These are phyloP conservation scores for Phialophora macrospora DNA, from an alignment of 2,329 filamentous ascomycete genomes.

Conservation along the genomic window DNA sequence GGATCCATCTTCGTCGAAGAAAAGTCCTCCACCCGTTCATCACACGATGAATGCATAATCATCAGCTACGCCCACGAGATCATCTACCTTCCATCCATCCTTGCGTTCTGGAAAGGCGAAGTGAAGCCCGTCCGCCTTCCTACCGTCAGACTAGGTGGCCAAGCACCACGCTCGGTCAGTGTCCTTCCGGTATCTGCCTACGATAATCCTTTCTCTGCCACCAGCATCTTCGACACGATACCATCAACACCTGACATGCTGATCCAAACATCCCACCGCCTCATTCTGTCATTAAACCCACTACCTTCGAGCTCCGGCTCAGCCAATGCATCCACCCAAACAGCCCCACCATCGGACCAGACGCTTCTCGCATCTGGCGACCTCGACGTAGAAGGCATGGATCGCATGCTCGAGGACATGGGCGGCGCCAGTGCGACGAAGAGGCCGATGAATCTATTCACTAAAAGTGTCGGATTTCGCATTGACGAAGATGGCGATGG, in stretches of 20 bases:
- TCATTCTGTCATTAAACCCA: slow-evolving; percentile 32
- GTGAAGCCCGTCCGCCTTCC: slow-evolving; percentile 28
- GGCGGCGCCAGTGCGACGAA: slow-evolving; percentile 13
- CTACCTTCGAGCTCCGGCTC: slow-evolving; percentile 15
- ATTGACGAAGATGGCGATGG: slow-evolving; percentile 24
- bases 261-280: slow-evolving; percentile 30
- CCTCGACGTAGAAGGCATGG: slow-evolving; percentile 55
- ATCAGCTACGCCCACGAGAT: slow-evolving; percentile 51
- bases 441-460: slow-evolving; percentile 29
- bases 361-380: slow-evolving; percentile 50
- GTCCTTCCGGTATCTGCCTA: slow-evolving; percentile 15
- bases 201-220: neutral
- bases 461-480: slow-evolving; percentile 26
- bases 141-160: slow-evolving; percentile 26
- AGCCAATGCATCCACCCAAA: slow-evolving; percentile 22
- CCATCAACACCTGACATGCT: slow-evolving; percentile 31
- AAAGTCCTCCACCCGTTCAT: slow-evolving; percentile 41
- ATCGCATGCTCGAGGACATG: slow-evolving; percentile 53
- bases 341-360: slow-evolving; percentile 43
- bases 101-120: slow-evolving; percentile 51
- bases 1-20: slow-evolving; percentile 51
- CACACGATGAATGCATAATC: slow-evolving; percentile 50
- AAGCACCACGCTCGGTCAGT: slow-evolving; percentile 20
- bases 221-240: slow-evolving; percentile 19
- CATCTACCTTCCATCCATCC: slow-evolving; percentile 50